These are phyloP conservation scores for Canariomyces notabilis DNA, from an alignment of 2,329 filamentous ascomycete genomes.

Conservation along the genomic window DNA sequence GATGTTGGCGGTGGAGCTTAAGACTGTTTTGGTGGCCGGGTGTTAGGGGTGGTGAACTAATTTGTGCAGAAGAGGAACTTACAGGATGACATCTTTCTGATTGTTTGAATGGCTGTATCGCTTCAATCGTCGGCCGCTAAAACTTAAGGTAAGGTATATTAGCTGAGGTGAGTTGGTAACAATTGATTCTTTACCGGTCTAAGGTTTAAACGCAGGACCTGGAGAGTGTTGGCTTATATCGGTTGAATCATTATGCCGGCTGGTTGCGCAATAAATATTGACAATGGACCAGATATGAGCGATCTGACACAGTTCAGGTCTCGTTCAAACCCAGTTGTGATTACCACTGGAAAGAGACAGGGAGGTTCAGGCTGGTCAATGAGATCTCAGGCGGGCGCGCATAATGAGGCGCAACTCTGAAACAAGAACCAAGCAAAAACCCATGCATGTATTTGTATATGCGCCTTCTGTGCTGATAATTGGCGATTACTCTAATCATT, in stretches of 20 bases:
- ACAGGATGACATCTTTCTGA: neutral
- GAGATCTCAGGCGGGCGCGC: too few relatives aligned
- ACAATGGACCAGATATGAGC: neutral
- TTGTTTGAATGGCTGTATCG: neutral
- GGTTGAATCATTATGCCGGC: neutral
- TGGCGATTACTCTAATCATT: too few relatives aligned
- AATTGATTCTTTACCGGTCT: too few relatives aligned
- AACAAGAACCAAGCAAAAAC: neutral
- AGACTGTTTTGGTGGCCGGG: slow-evolving; percentile 37
- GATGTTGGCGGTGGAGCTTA: slow-evolving; percentile 41
- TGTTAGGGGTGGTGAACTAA: slow-evolving; percentile 40
- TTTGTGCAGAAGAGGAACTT: slow-evolving; percentile 24
- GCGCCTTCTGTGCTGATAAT: neutral
- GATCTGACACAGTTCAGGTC: slow-evolving; percentile 12
- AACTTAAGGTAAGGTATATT: too few relatives aligned
- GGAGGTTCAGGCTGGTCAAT: neutral
- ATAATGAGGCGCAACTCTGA: neutral
- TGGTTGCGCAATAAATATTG: neutral
- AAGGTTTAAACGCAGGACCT: neutral
- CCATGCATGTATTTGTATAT: neutral
- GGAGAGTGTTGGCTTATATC: neutral
- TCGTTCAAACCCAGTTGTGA: neutral
- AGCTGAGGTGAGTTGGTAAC: too few relatives aligned
- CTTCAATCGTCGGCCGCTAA: too few relatives aligned
- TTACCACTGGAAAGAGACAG: neutral